These are phyloP conservation scores for Ophiostoma novo-ulmi DNA, from an alignment of 2,329 filamentous ascomycete species.

Conservation along the genomic window DNA sequence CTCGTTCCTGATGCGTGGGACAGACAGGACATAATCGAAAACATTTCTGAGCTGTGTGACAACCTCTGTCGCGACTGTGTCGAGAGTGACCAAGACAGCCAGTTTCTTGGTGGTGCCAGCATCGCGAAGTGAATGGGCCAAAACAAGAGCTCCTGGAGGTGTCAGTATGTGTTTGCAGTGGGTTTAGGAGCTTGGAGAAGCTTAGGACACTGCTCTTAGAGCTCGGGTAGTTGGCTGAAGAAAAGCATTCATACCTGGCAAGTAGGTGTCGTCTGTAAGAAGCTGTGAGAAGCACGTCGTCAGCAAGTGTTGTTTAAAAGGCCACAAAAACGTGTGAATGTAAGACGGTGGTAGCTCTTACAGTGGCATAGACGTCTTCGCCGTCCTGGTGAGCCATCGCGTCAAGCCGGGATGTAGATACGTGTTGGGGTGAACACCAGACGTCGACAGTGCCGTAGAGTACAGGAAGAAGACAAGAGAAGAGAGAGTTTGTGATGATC, in stretches of 20 bases:
- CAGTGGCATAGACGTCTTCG: slow-evolving; percentile 54
- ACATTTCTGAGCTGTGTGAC: slow-evolving; percentile 74
- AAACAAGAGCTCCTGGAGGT: slow-evolving; percentile 72
- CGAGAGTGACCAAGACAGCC: slow-evolving; percentile 75
- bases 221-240: not conserved
- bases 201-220: not conserved
- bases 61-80: slow-evolving; percentile 69
- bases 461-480: slow-evolving; percentile 6
- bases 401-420: slow-evolving; percentile 24
- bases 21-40: slow-evolving; percentile 84
- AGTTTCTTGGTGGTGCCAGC: slow-evolving; percentile 80
- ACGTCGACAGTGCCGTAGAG: not conserved
- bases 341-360: slow-evolving; percentile 33
- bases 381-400: slow-evolving; percentile 39
- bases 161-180: slow-evolving; percentile 18
- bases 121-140: slow-evolving; percentile 92
- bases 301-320: slow-evolving; percentile 14
- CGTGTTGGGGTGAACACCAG: slow-evolving; percentile 17
- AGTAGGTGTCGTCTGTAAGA: slow-evolving; percentile 83
- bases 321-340: slow-evolving; percentile 1
- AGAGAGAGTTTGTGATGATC: not conserved
- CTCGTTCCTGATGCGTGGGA: slow-evolving; percentile 71
- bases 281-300: slow-evolving; percentile 54
- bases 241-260: slow-evolving; percentile 63
- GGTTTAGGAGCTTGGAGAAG: not conserved